phyloP scores from a whole-genome alignment of 2,329 filamentous ascomycete species.

The Fusarium heterosporum region DNA sequence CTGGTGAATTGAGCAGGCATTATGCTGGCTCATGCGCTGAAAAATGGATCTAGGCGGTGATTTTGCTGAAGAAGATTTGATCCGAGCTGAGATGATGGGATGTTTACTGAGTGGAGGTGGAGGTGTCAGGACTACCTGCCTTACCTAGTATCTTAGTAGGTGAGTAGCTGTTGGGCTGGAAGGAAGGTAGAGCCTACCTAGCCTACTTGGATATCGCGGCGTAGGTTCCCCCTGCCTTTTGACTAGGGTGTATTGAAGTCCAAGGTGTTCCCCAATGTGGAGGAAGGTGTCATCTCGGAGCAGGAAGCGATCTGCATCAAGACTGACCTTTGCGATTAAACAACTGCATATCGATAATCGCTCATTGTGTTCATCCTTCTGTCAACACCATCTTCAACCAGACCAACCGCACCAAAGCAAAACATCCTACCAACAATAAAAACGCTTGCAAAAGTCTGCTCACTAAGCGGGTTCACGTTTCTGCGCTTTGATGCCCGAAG shows the following conservation, averaged over 20 bases:
- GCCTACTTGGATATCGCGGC: not conserved
- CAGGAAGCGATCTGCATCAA: constrained; percentile 13
- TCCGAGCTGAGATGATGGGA: constrained; percentile 2
- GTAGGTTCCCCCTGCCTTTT: not conserved
- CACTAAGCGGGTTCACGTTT: not conserved
- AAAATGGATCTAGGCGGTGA: not conserved
- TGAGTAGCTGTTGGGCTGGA: not conserved
- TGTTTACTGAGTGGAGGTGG: not conserved
- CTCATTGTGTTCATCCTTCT: constrained; percentile 14
- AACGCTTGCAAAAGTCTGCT: not conserved
- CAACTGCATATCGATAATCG: constrained; percentile 6
- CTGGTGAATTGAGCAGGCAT: constrained; percentile 13
- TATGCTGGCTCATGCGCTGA: constrained; percentile 5
- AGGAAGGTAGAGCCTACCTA: not conserved
- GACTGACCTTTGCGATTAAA: constrained; percentile 9
- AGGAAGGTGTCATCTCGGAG: constrained; percentile 1
- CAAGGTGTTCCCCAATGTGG: not conserved
- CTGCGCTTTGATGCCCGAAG: constrained; percentile 29
- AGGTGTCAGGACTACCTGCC: not conserved
- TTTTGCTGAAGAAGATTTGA: constrained; percentile 11
- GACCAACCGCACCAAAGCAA: not conserved
- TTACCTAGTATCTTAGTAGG: not conserved
- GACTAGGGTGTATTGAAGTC: not conserved
- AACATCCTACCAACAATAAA: not conserved
- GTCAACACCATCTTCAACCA: constrained; percentile 32